phyloP scores from a whole-genome alignment of 805 yeast genomes.

The Spathaspora gorwiae region DNA sequence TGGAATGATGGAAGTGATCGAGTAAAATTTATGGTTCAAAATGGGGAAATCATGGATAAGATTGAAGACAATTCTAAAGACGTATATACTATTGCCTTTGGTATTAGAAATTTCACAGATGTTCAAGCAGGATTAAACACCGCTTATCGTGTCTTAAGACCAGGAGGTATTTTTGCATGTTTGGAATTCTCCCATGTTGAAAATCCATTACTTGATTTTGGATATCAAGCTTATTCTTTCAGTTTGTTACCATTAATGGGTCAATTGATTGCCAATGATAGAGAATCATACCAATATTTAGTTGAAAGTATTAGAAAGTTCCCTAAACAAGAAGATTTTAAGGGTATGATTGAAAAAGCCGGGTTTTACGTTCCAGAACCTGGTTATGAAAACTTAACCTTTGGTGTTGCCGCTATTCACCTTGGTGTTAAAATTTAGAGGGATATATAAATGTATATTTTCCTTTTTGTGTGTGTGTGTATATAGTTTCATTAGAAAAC shows the following conservation, averaged over 20 bases:
- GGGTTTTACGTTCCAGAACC: conserved; percentile 83
- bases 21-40: conserved; percentile 79
- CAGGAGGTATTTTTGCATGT: conserved; percentile 97
- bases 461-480: neutral
- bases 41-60: conserved; percentile 83
- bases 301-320: conserved; percentile 91
- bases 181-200: conserved; percentile 91
- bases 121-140: conserved; percentile 90
- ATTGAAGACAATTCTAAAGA: conserved; percentile 87
- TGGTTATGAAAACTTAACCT: conserved; percentile 91
- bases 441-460: neutral
- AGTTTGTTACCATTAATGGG: conserved; percentile 90
- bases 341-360: conserved; percentile 87
- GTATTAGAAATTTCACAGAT: conserved; percentile 93
- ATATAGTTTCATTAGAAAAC: conserved; percentile 1
- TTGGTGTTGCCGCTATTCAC: conserved; percentile 94
- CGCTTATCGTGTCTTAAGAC: conserved; percentile 93
- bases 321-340: conserved; percentile 89
- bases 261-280: conserved; percentile 89
- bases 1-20: conserved; percentile 61
- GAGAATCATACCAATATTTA: conserved; percentile 92
- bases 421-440: conserved; percentile 80
- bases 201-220: conserved; percentile 65
- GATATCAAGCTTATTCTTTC: conserved; percentile 86
- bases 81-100: conserved; percentile 93